A percentile compares a stretch with the other conserved stretches of the same genome.
These are phyloP conservation scores for Kuraishia piskuri DNA, from an alignment of 805 yeast genomes.

Conservation along the genomic window DNA sequence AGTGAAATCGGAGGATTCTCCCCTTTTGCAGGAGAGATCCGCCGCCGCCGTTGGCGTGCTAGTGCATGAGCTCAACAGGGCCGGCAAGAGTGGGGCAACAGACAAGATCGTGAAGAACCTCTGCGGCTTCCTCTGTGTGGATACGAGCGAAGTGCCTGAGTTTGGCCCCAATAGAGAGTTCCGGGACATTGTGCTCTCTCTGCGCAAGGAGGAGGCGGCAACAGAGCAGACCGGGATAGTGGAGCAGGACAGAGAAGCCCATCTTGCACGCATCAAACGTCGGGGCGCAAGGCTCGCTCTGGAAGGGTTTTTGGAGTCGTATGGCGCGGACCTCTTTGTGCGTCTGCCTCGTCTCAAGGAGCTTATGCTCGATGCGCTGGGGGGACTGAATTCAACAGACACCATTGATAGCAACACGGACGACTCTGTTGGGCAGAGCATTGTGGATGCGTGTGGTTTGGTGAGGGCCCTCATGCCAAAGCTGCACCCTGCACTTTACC, in stretches of 20 bases:
- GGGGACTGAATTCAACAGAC: slow-evolving; percentile 14
- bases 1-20: slow-evolving; percentile 65
- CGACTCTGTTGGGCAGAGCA: slow-evolving; percentile 57
- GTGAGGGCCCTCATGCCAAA: slow-evolving; percentile 64
- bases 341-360: slow-evolving; percentile 59
- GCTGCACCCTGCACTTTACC: slow-evolving; percentile 39
- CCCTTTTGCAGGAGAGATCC: slow-evolving; percentile 58
- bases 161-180: slow-evolving; percentile 56
- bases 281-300: slow-evolving; percentile 75
- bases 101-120: slow-evolving; percentile 86
- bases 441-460: slow-evolving; percentile 83
- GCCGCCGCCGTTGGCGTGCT: slow-evolving; percentile 62
- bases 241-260: slow-evolving; percentile 52
- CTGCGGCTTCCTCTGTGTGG: slow-evolving; percentile 91
- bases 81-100: slow-evolving; percentile 63
- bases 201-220: slow-evolving; percentile 68
- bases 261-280: slow-evolving; percentile 72
- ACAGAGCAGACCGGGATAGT: slow-evolving; percentile 54
- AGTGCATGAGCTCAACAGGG: slow-evolving; percentile 45
- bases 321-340: slow-evolving; percentile 45
- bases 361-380: slow-evolving; percentile 59
- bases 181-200: slow-evolving; percentile 55
- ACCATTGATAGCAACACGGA: slow-evolving; percentile 25
- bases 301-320: slow-evolving; percentile 44
- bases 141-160: slow-evolving; percentile 93